Base-by-base conservation (phyloP, 495 filamentous ascomycete genomes). In the Xylaria cubensis region DNA sequence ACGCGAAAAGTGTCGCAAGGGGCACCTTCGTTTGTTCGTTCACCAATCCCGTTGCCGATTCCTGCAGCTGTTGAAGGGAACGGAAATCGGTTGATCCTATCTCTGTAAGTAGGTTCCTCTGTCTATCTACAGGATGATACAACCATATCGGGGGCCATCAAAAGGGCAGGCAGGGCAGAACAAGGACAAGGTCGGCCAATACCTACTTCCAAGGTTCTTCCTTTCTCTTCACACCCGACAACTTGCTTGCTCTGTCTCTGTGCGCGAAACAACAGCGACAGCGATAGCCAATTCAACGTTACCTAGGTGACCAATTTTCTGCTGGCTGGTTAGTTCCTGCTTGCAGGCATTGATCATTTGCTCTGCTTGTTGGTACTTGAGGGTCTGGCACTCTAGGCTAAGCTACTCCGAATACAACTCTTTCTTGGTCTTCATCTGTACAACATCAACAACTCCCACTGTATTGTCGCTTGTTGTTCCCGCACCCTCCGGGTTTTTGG, bases 41-140 rank as follows among this genome's bases (percentile, higher is more conserved):
- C 63, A 19, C 63, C 63, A 65, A 65, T 50, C 44, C 61, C 36
- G 29, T 24, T 44, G 19, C 21, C n/a, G 39, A 64, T 64, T 46
- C 1, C 39, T 64, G 61, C 61, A 44, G 4, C 29, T 64, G 41
- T 32, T 15, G 12, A 64, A 29, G 26, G 21, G 61, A 46, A 44
- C 61, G 61, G 61, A 10, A 6, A 44, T 64, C 61, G 39, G 61
- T 64, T 64, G 36, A 21, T 39, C 36, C 13, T 24, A 36, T 62
- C n/a, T 53, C 50, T 24, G 50, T 36, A 62, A 41, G 34, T 41
- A 41, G 32, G 41, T 41, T 21, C 59, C 29, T 58, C 55, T 34
- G 34, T 36, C 36, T 39, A 42, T 42, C 39, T 42, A 13, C 12
- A 42, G 39, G 10, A 36, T 8, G 10, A 36, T 8, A 10, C 53